Conservation (phyloP, 176 grass and related monocot species). For the Oryza rufipogon region DNA sequence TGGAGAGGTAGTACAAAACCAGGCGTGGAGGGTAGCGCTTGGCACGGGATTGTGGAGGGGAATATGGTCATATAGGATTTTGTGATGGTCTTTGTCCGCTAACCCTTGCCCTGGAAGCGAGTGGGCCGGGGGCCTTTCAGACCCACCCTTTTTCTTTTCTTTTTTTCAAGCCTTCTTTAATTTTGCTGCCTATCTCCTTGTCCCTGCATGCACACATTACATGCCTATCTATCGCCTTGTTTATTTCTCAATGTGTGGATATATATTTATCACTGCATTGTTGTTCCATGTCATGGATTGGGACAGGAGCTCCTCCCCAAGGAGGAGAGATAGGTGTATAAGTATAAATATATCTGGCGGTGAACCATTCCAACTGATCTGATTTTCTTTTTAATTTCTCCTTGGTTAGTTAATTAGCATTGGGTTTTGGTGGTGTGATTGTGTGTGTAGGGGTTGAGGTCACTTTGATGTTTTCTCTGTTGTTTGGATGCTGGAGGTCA, state of each 20-base stretch:
- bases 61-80: constrained; percentile 81
- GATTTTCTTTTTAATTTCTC: not conserved
- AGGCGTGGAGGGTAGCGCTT: constrained; percentile 64
- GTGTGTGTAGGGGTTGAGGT: constrained; percentile 43
- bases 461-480: constrained; percentile 55
- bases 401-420: not conserved
- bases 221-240: constrained; percentile 15
- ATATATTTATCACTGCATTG: constrained; percentile 37
- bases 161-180: constrained; percentile 24
- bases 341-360: not conserved
- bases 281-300: not conserved
- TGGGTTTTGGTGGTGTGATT: constrained; percentile 35
- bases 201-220: constrained; percentile 1
- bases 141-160: constrained; percentile 16
- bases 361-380: constrained; percentile 55
- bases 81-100: constrained; percentile 70
- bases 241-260: not conserved
- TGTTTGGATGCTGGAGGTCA: constrained; percentile 44
- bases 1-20: constrained; percentile 74
- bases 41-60: constrained; percentile 56
- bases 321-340: not conserved
- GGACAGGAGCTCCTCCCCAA: not conserved
- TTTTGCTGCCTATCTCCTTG: constrained; percentile 38
- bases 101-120: constrained; percentile 49
- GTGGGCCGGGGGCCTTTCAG: not conserved